Base-by-base conservation (phyloP, 73 alveolate genomes). In the Halteria grandinella region DNA sequence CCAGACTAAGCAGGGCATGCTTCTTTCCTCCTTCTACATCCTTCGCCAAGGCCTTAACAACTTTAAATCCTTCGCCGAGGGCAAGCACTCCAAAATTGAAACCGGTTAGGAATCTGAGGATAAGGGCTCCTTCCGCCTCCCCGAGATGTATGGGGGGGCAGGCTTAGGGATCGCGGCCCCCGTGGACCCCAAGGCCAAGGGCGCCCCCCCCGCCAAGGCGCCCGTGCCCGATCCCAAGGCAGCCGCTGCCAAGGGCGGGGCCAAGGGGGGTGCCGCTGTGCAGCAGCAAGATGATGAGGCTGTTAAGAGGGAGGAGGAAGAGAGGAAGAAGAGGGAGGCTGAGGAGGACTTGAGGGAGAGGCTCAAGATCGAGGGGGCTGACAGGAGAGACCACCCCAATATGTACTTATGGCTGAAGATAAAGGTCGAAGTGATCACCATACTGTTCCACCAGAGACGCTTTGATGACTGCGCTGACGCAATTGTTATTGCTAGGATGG, bases 51-150 rank as follows among this genome's bases (percentile, higher is more conserved):
- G 89, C 47, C 76, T 91, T 14, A 79, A 59, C 52, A 86, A 91
- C 70, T 82, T 87, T 58, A 91, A 87, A 45, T 85, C 80, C 50
- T 62, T 70, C 45, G 75, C 91, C 33, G 87, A 78, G 55, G 74
- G 88, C 2, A 88, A 83, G 62, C 79, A 86, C 17, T 76, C 82
- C 40, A 88, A 80, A 47, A 73, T 78, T 17, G 88, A 84, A 49
- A 79, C 81, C 60, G 82, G 83, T 10, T 82, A 79, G 53, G 88
- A 88, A 62, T 74, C 89, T 0, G 95, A 91, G 60, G 95, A 87
- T 70, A 53, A 82, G 32, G 79, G 88, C 0, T 85, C 85, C 55
- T 83, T 91, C 47, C 75, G 74, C 24, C 80, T 92, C 23, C 89
- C 84, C 28, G 97, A 91, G 39, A 60, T 78, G 0, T 43, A 82